Base-by-base conservation (phyloP, 768 basidiomycete genomes). In the Panaeolus papilionaceus region DNA sequence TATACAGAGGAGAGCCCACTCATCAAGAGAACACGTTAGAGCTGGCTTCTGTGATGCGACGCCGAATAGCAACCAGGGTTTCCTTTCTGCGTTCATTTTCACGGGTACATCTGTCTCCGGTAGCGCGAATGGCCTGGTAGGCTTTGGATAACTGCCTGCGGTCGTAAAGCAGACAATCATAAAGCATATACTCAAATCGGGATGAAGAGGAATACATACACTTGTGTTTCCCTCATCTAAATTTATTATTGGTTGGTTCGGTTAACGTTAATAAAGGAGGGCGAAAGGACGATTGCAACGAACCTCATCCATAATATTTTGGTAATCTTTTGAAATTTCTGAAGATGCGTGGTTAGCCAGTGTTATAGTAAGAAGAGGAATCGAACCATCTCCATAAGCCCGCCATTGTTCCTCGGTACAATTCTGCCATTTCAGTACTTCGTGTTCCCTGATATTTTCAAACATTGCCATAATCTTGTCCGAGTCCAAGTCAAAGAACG, bases 11-110 rank as follows among this genome's bases (percentile, higher is more conserved):
- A 9, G 54, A 58, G 8, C 12, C 7, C 9, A 37, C 4, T 58
- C 33, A 58, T 58, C 28, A 9, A 8, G 54, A 28, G 28, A 58
- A 16, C 28, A 58, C 54, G 33, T 37, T 58, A 16, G 26, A 33
- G 26, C 26, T 37, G 33, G 54, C 54, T 58, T 58, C 54, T 33
- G 54, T 58, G 28, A 58, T 58, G 28, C 54, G 54, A 58, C 54
- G 54, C 7, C 33, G 54, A 58, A 58, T n/a, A 33, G 26, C 11
- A 6, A 58, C 12, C 14, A 58, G 33, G 2, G 26, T 28, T 16
- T 28, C 54, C 16, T 58, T 58, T 14, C 54, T 58, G 3, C 33
- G 26, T 10, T 58, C 54, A 1, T 5, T 7, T 58, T 58, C 54
- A 37, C n/a, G 54, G 14, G n/a, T 12, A 33, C 16, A 16, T 7